Base-by-base conservation (phyloP, 2,329 filamentous ascomycete species). In the Pestalotiopsis sp. region DNA sequence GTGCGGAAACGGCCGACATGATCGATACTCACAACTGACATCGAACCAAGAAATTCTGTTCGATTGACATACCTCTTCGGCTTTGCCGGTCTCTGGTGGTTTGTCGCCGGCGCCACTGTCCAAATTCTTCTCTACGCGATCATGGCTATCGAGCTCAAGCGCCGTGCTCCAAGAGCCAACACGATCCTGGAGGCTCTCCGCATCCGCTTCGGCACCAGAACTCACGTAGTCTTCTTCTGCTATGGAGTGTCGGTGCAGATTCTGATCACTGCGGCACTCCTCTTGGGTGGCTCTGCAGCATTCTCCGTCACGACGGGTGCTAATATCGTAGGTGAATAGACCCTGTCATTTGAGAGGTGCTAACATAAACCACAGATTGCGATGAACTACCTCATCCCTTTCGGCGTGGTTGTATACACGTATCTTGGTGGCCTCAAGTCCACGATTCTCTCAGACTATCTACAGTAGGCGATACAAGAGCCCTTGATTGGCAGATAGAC, bases 121-220 rank as follows among this genome's bases (percentile, higher is more conserved):
- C 68, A 69, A 58, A 69, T 67, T 31, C 58, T 67, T 9, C 64
- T 69, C n/a, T 69, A 69, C 14, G 70, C 69, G 36, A 72, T 72
- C 62, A 69, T 68, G 61, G 70, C 70, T 20, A 68, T 72, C 62
- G 69, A 71, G 56, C 69, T 70, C 56, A 70, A 68, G 67, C 63
- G 69, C 20, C 45, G 69, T 13, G 69, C 69, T 7, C 69, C 69
- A 1, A 45, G 69, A 17, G 69, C 69, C 27, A 67, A 70, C 56
- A 70, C 69, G 3, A 70, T 70, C 4, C 57, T 70, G 3, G 66
- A 70, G 27, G 69, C 62, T 20, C 31, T 70, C 5, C 58, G 69
- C 9, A 68, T 70, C 17, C 57, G 69, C 1, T 70, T 70, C 31
- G 69, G 69, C 9, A 70, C 69, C 2, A 56, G n/a, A 17, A 70